Evolutionary conservation across 2,329 filamentous ascomycete genomes (phyloP).

Genomic region (Ophiostoma tasmaniense): DNA sequence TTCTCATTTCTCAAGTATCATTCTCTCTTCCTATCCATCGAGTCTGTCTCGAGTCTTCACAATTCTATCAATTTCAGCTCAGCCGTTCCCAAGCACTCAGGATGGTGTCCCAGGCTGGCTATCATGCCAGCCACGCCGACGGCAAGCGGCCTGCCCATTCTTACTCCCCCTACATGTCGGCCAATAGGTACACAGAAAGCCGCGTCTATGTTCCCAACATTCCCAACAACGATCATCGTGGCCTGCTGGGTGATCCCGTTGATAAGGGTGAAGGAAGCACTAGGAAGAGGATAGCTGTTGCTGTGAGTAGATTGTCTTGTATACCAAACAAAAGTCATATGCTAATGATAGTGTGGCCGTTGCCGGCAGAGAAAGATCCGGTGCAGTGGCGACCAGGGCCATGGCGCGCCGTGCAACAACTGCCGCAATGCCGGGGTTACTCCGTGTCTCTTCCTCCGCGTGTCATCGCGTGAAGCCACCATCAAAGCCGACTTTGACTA

Average conservation of each 20-base stretch:
- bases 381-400: constrained; percentile 76
- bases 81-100: constrained; percentile 17
- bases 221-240: constrained; percentile 9
- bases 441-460: constrained; percentile 72
- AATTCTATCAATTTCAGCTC: neutral
- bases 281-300: constrained; percentile 51
- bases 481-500: constrained; percentile 15
- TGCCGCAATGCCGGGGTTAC: constrained; percentile 67
- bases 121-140: constrained; percentile 27
- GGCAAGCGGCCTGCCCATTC: constrained; percentile 36
- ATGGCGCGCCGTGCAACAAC: constrained; percentile 70
- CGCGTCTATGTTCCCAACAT: constrained; percentile 28
- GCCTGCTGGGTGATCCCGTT: constrained; percentile 35
- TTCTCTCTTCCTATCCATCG: neutral
- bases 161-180: constrained; percentile 30
- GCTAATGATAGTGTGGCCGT: constrained; percentile 60
- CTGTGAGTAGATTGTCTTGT: constrained; percentile 35
- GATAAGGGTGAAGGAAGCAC: constrained; percentile 36
- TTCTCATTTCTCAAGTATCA: neutral
- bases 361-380: constrained; percentile 92
- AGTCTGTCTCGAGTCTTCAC: neutral
- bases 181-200: constrained; percentile 28
- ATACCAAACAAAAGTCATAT: neutral
- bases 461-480: constrained; percentile 14
- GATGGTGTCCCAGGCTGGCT: constrained; percentile 38